phyloP scores from a whole-genome alignment of 441 rosid species.

The Gossypium lobatum region DNA sequence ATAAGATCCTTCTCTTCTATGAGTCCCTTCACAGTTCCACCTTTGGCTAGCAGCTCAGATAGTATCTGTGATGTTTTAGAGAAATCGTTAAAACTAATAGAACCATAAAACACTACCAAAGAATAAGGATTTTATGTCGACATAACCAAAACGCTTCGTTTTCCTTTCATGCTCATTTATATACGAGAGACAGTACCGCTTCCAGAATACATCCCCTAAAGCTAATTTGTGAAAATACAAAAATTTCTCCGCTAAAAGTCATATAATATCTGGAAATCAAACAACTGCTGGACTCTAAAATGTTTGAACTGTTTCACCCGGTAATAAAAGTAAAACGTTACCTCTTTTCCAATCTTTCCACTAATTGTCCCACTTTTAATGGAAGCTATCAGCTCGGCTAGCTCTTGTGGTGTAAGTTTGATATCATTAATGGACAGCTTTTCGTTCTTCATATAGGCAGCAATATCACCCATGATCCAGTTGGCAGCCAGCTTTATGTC shows the following conservation, averaged over 20 bases:
- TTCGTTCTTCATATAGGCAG: conserved; percentile 81
- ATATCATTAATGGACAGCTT: conserved; percentile 62
- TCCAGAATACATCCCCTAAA: too few relatives aligned
- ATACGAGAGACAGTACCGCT: neutral
- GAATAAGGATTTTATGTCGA: neutral
- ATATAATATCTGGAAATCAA: neutral
- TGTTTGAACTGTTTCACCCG: neutral
- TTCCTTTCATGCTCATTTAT: conserved; percentile 1
- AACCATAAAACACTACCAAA: neutral
- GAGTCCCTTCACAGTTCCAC: conserved; percentile 83
- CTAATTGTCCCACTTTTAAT: conserved; percentile 82
- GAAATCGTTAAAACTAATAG: conserved; percentile 4
- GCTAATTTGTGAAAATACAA: too few relatives aligned
- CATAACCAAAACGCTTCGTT: neutral
- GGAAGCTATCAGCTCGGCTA: conserved; percentile 78
- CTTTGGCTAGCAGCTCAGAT: conserved; percentile 77
- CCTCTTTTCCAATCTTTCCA: conserved; percentile 95
- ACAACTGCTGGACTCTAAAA: neutral
- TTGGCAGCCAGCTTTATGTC: conserved; percentile 72
- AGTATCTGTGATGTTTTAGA: conserved; percentile 46
- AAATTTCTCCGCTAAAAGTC: too few relatives aligned
- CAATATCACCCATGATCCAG: conserved; percentile 94
- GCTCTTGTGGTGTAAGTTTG: conserved; percentile 66
- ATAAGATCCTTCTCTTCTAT: conserved; percentile 79
- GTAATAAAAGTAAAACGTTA: neutral